Conservation (phyloP, 2,329 filamentous ascomycete species). For the Parastagonospora nodorum region DNA sequence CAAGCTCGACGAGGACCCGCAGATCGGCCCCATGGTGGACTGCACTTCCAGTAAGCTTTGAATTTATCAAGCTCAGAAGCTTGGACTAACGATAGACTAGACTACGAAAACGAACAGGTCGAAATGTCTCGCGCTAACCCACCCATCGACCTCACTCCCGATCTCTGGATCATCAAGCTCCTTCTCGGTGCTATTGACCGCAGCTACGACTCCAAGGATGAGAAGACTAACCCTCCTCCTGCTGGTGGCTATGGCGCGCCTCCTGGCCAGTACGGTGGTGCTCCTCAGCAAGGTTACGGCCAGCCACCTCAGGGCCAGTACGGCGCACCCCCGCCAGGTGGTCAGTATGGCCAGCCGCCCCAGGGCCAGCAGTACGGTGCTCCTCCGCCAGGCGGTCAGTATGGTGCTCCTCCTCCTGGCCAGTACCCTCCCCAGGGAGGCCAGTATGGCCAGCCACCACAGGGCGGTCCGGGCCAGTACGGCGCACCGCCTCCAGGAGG, state of each 20-base stretch:
- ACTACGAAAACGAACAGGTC: constrained; percentile 70
- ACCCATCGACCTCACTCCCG: constrained; percentile 66
- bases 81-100: constrained; percentile 41
- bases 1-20: constrained; percentile 67
- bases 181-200: constrained; percentile 70
- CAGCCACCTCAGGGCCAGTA: constrained; percentile 24
- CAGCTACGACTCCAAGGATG: constrained; percentile 69
- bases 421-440: constrained; percentile 18
- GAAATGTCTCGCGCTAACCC: constrained; percentile 67
- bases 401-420: constrained; percentile 3
- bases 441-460: constrained; percentile 28
- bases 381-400: constrained; percentile 8
- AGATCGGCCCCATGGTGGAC: constrained; percentile 66
- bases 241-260: constrained; percentile 37
- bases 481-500: constrained; percentile 10
- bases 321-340: constrained; percentile 22
- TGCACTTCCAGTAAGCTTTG: constrained; percentile 68
- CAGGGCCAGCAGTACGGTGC: constrained; percentile 19
- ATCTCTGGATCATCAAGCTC: constrained; percentile 70
- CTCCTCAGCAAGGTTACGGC: constrained; percentile 27
- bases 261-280: constrained; percentile 39
- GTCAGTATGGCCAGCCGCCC: constrained; percentile 22
- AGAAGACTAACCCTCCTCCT: constrained; percentile 55
- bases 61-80: neutral
- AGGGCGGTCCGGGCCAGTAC: constrained; percentile 11